Conservation (phyloP, 2,329 filamentous ascomycete species). For the Cytospora piceicola region DNA sequence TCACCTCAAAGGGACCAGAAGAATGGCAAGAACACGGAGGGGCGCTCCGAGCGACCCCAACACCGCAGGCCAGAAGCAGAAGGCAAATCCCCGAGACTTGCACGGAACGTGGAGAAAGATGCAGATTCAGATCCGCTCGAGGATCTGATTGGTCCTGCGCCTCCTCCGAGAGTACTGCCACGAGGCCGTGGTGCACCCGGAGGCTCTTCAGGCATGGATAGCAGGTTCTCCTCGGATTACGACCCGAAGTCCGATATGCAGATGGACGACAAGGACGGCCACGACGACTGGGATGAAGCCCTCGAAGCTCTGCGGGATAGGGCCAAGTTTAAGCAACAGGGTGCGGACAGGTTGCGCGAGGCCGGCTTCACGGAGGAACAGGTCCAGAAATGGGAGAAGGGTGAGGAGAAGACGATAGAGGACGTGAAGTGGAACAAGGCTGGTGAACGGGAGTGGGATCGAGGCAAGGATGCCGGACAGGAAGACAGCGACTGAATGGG, state of each 20-base stretch:
- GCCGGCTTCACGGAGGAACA: slow-evolving; percentile 80
- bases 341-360: slow-evolving; percentile 73
- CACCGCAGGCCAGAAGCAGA: slow-evolving; percentile 5
- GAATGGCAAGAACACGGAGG: not conserved
- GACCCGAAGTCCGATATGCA: slow-evolving; percentile 61
- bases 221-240: slow-evolving; percentile 73
- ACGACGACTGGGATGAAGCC: slow-evolving; percentile 78
- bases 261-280: slow-evolving; percentile 51
- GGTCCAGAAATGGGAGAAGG: slow-evolving; percentile 71
- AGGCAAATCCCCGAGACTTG: slow-evolving; percentile 5
- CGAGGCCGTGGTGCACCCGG: slow-evolving; percentile 72
- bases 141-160: slow-evolving; percentile 75
- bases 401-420: slow-evolving; percentile 62
- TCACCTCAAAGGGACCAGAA: slow-evolving; percentile 16
- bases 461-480: slow-evolving; percentile 48
- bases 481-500: slow-evolving; percentile 21
- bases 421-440: slow-evolving; percentile 73
- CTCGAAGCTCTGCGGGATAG: slow-evolving; percentile 79
- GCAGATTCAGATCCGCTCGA: slow-evolving; percentile 74
- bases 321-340: slow-evolving; percentile 75
- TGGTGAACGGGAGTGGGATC: slow-evolving; percentile 67
- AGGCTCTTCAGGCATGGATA: slow-evolving; percentile 71
- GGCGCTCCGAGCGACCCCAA: slow-evolving; percentile 13
- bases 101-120: slow-evolving; percentile 34
- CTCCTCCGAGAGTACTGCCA: slow-evolving; percentile 54